Evolutionary conservation across 2,329 filamentous ascomycete genomes (phyloP).

Genomic region (Bipolaris gigantea): DNA sequence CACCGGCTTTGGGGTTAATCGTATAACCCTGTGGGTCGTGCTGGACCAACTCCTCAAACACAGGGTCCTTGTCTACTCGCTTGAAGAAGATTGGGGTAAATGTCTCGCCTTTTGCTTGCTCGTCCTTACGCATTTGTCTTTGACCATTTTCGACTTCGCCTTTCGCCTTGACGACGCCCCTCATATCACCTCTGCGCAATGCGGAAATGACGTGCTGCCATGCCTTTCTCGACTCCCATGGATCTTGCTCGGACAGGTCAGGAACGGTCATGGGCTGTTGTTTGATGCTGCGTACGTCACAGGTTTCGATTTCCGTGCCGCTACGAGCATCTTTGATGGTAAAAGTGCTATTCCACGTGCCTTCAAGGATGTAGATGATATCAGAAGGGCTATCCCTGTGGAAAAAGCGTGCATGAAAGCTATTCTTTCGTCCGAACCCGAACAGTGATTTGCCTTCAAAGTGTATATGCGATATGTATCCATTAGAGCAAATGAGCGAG

Average conservation of each 20-base stretch:
- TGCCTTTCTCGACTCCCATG: slow-evolving; percentile 51
- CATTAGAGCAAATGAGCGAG: slow-evolving; percentile 47
- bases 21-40: slow-evolving; percentile 25
- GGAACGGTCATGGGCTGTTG: slow-evolving; percentile 27
- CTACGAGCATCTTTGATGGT: slow-evolving; percentile 40
- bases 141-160: slow-evolving; percentile 44
- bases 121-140: slow-evolving; percentile 46
- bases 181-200: slow-evolving; percentile 49
- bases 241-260: slow-evolving; percentile 46
- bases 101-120: slow-evolving; percentile 39
- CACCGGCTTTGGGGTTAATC: slow-evolving; percentile 29
- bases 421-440: slow-evolving; percentile 47
- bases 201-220: slow-evolving; percentile 48
- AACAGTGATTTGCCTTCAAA: slow-evolving; percentile 50
- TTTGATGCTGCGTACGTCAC: slow-evolving; percentile 32
- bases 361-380: slow-evolving; percentile 45
- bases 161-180: slow-evolving; percentile 37
- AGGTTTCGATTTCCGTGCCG: slow-evolving; percentile 43
- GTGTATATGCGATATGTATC: slow-evolving; percentile 48
- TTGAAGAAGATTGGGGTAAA: slow-evolving; percentile 50
- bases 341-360: slow-evolving; percentile 48
- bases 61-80: slow-evolving; percentile 29
- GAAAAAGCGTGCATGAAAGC: slow-evolving; percentile 45
- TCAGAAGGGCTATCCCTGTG: slow-evolving; percentile 38
- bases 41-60: slow-evolving; percentile 30